Evolutionary conservation across 805 yeast genomes (phyloP).

Genomic region (Yamadazyma sp.): DNA sequence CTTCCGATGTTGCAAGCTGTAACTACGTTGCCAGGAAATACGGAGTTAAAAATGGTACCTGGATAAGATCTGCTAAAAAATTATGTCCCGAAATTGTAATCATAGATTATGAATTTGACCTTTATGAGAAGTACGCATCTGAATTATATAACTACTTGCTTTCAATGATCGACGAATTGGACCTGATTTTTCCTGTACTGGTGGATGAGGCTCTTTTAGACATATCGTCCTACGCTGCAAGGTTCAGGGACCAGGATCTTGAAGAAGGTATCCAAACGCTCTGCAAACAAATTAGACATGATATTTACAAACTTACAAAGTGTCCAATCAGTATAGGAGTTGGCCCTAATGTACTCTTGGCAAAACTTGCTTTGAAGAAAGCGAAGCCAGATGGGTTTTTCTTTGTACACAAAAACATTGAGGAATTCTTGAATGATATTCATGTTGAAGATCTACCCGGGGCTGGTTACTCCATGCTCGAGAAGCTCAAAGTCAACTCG

Average conservation of each 20-base stretch:
- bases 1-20: constrained; percentile 87
- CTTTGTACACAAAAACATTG: constrained; percentile 31
- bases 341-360: constrained; percentile 70
- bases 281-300: constrained; percentile 36
- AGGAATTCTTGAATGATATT: constrained; percentile 36
- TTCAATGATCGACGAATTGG: constrained; percentile 43
- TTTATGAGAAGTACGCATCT: constrained; percentile 66
- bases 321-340: constrained; percentile 81
- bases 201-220: constrained; percentile 91
- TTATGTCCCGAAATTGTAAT: constrained; percentile 66
- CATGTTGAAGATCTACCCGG: constrained; percentile 55
- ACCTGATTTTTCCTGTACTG: constrained; percentile 71
- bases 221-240: constrained; percentile 37
- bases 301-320: constrained; percentile 44
- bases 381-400: constrained; percentile 81
- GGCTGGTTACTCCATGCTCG: constrained; percentile 51
- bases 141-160: constrained; percentile 62
- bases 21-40: constrained; percentile 79
- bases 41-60: constrained; percentile 89
- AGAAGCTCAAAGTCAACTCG: constrained; percentile 42
- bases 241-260: not conserved
- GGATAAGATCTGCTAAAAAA: constrained; percentile 67
- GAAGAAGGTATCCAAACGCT: constrained; percentile 17
- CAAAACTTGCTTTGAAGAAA: constrained; percentile 66
- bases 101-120: constrained; percentile 71